These are phyloP conservation scores for Talaromyces amestolkiae DNA, from an alignment of 2,329 filamentous ascomycete species.

Conservation along the genomic window DNA sequence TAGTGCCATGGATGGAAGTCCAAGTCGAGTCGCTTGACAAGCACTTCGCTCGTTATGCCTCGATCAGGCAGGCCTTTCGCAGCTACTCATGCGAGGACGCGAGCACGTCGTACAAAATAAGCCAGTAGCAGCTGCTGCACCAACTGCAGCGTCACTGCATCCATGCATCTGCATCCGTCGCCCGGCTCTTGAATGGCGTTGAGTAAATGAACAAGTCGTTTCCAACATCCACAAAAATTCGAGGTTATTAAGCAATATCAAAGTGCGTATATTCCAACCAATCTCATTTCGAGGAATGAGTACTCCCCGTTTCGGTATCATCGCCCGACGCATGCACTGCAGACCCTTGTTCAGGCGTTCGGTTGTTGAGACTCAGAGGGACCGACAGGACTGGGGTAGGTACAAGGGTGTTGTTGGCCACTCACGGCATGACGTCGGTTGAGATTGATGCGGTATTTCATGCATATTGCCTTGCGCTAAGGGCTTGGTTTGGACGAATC, in stretches of 20 bases:
- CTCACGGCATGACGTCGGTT: neutral
- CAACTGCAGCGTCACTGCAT: neutral
- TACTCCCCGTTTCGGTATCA: neutral
- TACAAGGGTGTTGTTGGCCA: neutral
- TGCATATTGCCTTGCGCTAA: neutral
- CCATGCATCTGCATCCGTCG: neutral
- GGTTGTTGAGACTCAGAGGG: neutral
- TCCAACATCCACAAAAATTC: neutral
- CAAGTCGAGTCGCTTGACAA: neutral
- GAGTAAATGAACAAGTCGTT: neutral
- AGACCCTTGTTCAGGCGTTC: neutral
- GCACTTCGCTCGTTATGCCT: neutral
- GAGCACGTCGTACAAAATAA: neutral
- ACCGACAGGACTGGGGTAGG: neutral
- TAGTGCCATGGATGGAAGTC: neutral
- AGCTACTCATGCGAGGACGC: neutral
- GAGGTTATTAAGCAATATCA: neutral
- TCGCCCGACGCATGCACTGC: neutral
- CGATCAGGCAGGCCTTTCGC: neutral
- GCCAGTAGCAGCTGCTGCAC: neutral
- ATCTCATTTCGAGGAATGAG: neutral
- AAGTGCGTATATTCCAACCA: neutral
- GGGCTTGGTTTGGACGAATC: neutral
- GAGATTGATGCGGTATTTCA: neutral
- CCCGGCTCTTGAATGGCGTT: neutral